Evolutionary conservation across 2,329 filamentous ascomycete genomes (phyloP).

Genomic region (Ceratocystis harringtonii): DNA sequence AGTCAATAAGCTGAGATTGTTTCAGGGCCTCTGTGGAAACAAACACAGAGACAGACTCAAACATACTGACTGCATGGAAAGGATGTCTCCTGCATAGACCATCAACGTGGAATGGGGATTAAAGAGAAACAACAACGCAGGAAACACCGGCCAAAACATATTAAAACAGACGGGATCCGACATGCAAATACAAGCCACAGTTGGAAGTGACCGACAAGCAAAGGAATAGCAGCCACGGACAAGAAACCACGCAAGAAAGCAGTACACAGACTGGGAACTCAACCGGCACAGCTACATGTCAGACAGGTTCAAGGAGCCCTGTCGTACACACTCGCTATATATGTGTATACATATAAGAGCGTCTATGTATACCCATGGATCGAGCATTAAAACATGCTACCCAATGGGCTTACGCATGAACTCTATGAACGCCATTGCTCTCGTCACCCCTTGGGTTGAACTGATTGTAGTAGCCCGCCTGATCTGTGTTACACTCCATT

Average conservation of each 20-base stretch:
- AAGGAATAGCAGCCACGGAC: background rate
- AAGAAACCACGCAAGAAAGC: background rate
- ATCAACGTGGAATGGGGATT: background rate
- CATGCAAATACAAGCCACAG: background rate
- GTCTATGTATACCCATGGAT: background rate
- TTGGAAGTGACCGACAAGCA: background rate
- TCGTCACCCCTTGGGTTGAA: background rate
- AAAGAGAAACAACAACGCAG: background rate
- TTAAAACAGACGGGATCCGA: no score
- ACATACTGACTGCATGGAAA: background rate
- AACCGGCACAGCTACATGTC: background rate
- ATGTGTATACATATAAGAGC: background rate
- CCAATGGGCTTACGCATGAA: slow-evolving; percentile 9
- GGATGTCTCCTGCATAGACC: background rate
- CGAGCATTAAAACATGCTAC: background rate
- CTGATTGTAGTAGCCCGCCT: background rate
- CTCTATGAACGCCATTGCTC: slow-evolving; percentile 2
- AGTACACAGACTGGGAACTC: background rate
- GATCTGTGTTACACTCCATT: background rate
- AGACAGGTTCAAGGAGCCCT: background rate
- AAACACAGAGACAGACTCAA: background rate
- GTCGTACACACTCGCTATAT: background rate
- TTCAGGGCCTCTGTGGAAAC: background rate
- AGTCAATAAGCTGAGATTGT: background rate
- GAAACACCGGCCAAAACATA: no score